phyloP scores from a whole-genome alignment of 805 yeast genomes.

The Candida nanaspora region DNA sequence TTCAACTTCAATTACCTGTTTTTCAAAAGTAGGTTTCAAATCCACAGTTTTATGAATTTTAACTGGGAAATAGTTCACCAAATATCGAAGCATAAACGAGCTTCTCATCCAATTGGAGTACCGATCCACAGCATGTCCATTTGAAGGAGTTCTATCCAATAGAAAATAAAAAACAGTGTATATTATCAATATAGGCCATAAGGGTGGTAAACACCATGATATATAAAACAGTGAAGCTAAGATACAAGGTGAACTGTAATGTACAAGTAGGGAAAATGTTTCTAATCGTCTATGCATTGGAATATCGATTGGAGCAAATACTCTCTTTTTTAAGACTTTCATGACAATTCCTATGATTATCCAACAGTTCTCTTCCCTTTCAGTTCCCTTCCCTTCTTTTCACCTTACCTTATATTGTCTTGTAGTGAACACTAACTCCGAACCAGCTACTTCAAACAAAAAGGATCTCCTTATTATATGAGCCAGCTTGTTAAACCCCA shows the following conservation, averaged over 20 bases:
- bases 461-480: too few species aligned
- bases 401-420: too few species aligned
- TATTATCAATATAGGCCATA: conserved; percentile 61
- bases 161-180: conserved; percentile 55
- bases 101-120: conserved; percentile 51
- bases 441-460: too few species aligned
- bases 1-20: background rate
- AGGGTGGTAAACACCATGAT: conserved; percentile 37
- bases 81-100: conserved; percentile 57
- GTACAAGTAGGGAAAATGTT: conserved; percentile 66
- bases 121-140: conserved; percentile 63
- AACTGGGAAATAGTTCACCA: conserved; percentile 77
- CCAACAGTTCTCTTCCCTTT: background rate
- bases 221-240: conserved; percentile 48
- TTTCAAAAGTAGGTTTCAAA: conserved; percentile 64
- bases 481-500: too few species aligned
- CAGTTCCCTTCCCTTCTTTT: background rate
- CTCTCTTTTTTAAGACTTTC: background rate
- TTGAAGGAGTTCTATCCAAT: conserved; percentile 62
- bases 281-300: conserved; percentile 56
- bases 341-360: background rate
- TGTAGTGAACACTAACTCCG: too few species aligned
- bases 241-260: conserved; percentile 61
- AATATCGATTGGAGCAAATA: conserved; percentile 48
- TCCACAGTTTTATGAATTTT: conserved; percentile 58